Evolutionary conservation across 202 grass and related monocot genomes (phyloP), one percentile per base, ranked within the genome.

Genomic region (Setaria viridis): DNA sequence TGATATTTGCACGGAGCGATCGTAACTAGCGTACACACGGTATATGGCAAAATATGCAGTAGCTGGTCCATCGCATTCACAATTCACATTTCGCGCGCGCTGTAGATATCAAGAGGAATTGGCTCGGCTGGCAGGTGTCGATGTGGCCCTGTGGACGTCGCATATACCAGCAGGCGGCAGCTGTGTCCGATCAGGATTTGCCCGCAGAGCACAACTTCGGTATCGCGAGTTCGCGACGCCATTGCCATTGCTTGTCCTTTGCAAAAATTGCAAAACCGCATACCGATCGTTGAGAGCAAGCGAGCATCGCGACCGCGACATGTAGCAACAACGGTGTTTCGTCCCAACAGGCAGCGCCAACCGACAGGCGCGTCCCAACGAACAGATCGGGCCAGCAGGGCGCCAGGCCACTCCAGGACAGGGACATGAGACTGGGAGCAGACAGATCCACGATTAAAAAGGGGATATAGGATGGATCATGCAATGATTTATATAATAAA

Each of bases 391-490:
- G 49, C 72, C 72, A 74, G 49, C 72, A 34, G 32, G 50, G 19
- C 11, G 72, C 72, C 72, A 56, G 72, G 49, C 15, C 72, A 14
- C 33, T 37, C 72, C 15, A 63, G 30, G 72, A 55, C 72, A 55
- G 72, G 15, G 71, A 54, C 71, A 53, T 53, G 47, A 32, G 58
- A 58, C 35, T 2, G 53, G 17, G 53, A 43, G 9, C 1, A 8
- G 20, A 30, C n/a, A 8, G 25, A 51, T 29, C 3, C 3, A 71
- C 13, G 5, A 70, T 25, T 70, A 70, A 29, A 48, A 6, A 9
- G 4, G 0, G 39, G 39, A 6, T 41, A 41, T 41, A 41, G 6
- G 69, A 1, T 49, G 65, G 3, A 42, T 11, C 30, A 55, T 56
- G 7, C 72, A 56, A 20, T 39, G 72, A 32, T 19, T 20, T 20